Base-by-base conservation (phyloP, 345 rosid genomes). In the Punica granatum region DNA sequence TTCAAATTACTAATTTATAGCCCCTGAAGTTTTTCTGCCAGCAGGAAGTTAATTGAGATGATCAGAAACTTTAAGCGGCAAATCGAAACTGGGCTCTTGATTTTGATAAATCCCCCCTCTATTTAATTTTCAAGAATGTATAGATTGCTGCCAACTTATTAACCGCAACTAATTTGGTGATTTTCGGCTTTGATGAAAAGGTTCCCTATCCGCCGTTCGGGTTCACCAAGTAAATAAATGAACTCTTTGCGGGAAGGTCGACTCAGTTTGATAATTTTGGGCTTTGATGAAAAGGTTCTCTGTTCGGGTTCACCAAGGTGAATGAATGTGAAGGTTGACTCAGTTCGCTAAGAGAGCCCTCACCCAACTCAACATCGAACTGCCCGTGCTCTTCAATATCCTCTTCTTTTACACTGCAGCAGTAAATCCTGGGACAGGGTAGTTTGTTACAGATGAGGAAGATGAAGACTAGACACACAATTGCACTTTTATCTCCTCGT, bases 181-280 rank as follows among this genome's bases (percentile, higher is more conserved):
- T n/a, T n/a, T n/a, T n/a, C n/a, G n/a, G n/a, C n/a, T 48, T 70
- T 48, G 18, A 64, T 42, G 67, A 58, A 44, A 76, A 92, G 98
- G 98, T 79, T 97, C 98, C n/a, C n/a, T n/a, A n/a, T n/a, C n/a
- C n/a, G n/a, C 63, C 90, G 70, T 92, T 92, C 63, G 98, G 98
- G 26, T 92, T 92, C 81, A 92, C 98, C 0, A 92, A 92, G 83
- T n/a, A n/a, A n/a, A 13, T 97, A 4, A 92, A 92, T 18, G 98
- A 92, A 81, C 77, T 92, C 23, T 92, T 92, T 6, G 98, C 90
- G 4, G 98, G 98, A 46, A 85, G 97, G 81, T 68, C 90, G 87
- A 96, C 98, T 19, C 98, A 92, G 69, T 74, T 92, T 62, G 98
- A n/a, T n/a, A n/a, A 97, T 6, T 90, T 92, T 61, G 97, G 90